Base-by-base conservation (phyloP, 345 rosid species). In the Euphorbia peplus region DNA sequence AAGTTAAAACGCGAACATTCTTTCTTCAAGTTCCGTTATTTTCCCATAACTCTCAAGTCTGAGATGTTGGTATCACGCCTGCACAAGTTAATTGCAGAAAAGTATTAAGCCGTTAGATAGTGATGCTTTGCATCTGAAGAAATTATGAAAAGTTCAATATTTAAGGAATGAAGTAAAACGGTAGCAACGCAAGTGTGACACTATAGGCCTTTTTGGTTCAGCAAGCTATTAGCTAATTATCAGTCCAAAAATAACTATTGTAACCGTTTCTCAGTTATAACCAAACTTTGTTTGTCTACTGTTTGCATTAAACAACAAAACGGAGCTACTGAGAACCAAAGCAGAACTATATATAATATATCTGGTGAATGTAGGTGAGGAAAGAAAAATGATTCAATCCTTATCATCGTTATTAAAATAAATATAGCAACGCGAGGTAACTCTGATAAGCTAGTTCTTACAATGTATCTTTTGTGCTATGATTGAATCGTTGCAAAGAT, bases 401-500 rank as follows among this genome's bases (percentile, higher is more conserved):
- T 5, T 13, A 0, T 8, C n/a, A n/a, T n/a, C 13, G 0, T 13
- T 0, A 46, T 1, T 0, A 56, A 42, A 41, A 10, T 22, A 25
- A 19, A 2, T 9, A 21, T 19, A 37, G n/a, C n/a, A n/a, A n/a
- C n/a, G n/a, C n/a, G n/a, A n/a, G n/a, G 24, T 2, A 24, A 10
- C 11, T 19, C 2, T 35, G 60, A 26, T 19, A 30, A 41, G 28
- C 44, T 35, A 32, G 46, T 76, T 56, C 58, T 69, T 41, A 22
- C 69, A 6, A 42, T 46, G 37, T 53, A 18, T n/a, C 35, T 41
- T 46, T 6, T 7, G 16, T n/a, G 14, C 21, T 29, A 1, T 39
- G 51, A 60, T 39, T 53, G 58, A 32, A 58, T 42, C 56, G 25
- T 55, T 35, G 37, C 18, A 32, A 37, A 42, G 8, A 66, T 70